These are phyloP conservation scores for Colletotrichum somersetense DNA, from an alignment of 2,329 filamentous ascomycete species.

Conservation along the genomic window DNA sequence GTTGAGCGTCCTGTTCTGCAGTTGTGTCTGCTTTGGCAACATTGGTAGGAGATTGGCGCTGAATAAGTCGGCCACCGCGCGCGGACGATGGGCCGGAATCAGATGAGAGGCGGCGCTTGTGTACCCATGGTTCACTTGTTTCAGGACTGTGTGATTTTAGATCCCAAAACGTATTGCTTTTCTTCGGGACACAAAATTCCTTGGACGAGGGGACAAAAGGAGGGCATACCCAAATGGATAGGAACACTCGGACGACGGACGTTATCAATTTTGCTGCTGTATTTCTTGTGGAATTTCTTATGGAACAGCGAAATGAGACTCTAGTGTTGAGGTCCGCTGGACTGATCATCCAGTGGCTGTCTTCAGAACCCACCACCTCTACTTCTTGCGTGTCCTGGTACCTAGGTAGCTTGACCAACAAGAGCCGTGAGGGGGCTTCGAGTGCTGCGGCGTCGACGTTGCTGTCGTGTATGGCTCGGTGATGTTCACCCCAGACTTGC, in stretches of 20 bases:
- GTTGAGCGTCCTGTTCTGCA: conserved; percentile 93
- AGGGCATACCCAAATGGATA: conserved; percentile 8
- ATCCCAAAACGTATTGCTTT: not conserved
- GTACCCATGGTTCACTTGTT: not conserved
- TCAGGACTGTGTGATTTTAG: conserved; percentile 2
- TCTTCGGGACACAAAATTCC: not conserved
- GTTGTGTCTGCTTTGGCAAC: conserved; percentile 95
- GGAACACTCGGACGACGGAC: not conserved
- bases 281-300: not conserved
- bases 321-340: not conserved
- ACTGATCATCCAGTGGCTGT: not conserved
- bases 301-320: conserved; percentile 12
- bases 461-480: not conserved
- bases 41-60: conserved; percentile 85
- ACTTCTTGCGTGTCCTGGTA: not conserved
- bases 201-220: not conserved
- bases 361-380: not conserved
- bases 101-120: conserved; percentile 20
- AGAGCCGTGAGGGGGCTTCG: not conserved
- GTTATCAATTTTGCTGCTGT: not conserved
- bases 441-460: not conserved
- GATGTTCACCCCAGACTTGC: not conserved
- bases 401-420: not conserved
- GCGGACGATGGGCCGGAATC: conserved; percentile 56
- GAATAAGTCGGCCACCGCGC: conserved; percentile 56